phyloP scores from a whole-genome alignment of 345 rosid species.

The Corchorus capsularis region DNA sequence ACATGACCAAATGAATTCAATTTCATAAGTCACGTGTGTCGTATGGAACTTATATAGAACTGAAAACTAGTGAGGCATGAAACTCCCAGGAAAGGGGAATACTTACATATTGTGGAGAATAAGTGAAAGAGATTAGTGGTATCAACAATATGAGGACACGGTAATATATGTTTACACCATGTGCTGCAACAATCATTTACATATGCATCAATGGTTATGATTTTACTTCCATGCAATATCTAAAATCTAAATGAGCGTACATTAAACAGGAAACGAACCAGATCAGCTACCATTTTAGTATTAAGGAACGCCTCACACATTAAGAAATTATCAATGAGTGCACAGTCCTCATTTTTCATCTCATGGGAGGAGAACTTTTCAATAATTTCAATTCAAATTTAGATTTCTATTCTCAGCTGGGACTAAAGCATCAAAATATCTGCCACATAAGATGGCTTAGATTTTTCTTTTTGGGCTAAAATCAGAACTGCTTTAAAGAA shows the following conservation, averaged over 20 bases:
- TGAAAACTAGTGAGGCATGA: background rate
- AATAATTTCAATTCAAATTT: slow-evolving; percentile 1
- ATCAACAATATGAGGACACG: background rate
- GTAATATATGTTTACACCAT: background rate
- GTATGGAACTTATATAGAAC: background rate
- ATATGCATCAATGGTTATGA: slow-evolving; percentile 1
- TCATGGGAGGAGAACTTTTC: slow-evolving; percentile 3
- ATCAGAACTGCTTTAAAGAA: background rate
- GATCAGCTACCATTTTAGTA: background rate
- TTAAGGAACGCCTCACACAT: background rate
- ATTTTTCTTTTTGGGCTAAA: background rate
- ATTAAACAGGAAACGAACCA: background rate
- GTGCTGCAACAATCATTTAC: background rate
- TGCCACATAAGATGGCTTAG: background rate
- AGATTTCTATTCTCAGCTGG: background rate
- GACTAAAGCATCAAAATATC: background rate
- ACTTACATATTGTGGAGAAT: background rate
- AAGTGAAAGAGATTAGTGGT: background rate
- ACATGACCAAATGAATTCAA: background rate
- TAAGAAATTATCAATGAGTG: background rate
- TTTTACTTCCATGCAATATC: background rate
- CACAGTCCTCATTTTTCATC: background rate
- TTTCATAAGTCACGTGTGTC: background rate
- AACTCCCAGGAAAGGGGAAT: background rate
- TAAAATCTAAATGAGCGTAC: background rate